Base-by-base conservation (phyloP, 73 alveolate species). In the Paramecium pentaurelia region DNA sequence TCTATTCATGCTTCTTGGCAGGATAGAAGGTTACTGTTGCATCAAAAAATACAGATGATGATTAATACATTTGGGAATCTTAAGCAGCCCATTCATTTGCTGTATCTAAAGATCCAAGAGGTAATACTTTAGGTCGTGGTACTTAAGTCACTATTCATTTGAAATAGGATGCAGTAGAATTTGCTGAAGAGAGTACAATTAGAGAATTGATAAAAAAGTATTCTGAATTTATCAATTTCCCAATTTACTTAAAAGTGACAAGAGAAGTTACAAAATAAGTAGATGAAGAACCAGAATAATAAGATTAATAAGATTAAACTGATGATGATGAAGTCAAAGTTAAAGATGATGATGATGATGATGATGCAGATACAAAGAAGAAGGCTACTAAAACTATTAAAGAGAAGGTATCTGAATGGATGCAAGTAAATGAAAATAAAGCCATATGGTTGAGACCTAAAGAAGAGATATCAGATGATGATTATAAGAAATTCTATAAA, bases 391-490 rank as follows among this genome's bases (percentile, higher is more conserved):
- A 92, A 97, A 94, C 93, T 22, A 96, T 97, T 42, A 98, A 98
- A 68, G 99, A 97, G 90, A 92, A 96, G 95, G 97, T 95, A 88
- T 96, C 99, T 98, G 99, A 98, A 59, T 98, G 99, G 98, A 99
- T 98, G 92, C 95, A 97, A 94, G 95, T 98, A 92, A 99, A 99
- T 93, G 99, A 98, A 51, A 95, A 96, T 92, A 98, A 98, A 94
- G 99, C 99, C 27, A 96, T 98, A 75, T 98, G 99, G 99, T 95
- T 97, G 93, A 94, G 99, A 83, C 98, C 97, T 58, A 98, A 98
- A 96, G 97, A 96, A 75, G 99, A 98, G 60, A 97, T 98, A 70
- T 83, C 98, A 3, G 98, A 95, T 87, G 99, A 97, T 64, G 99
- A 98, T 94, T 98, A 98, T 96, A 54, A 88, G 84, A 95, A 97